Conservation (phyloP, 2,329 filamentous ascomycete genomes). For the Dendryphion nanum region DNA sequence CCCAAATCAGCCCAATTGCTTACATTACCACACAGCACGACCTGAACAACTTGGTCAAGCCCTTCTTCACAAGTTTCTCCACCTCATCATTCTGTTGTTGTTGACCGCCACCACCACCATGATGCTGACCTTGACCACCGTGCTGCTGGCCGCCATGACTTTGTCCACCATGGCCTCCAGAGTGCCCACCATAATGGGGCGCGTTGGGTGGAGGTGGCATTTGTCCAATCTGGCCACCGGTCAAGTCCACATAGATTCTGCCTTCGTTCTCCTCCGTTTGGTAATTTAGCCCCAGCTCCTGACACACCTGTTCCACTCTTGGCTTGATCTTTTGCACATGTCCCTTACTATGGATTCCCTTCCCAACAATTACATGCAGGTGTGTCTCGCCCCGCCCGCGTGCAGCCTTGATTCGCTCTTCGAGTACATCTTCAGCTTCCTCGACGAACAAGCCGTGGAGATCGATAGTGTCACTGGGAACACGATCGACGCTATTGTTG, state of each 20-base stretch:
- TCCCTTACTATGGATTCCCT: constrained; percentile 80
- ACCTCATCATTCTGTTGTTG: constrained; percentile 56
- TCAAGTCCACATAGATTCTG: constrained; percentile 82
- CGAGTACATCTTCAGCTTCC: constrained; percentile 88
- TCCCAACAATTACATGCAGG: constrained; percentile 93
- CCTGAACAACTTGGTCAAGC: constrained; percentile 59
- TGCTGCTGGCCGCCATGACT: constrained; percentile 42
- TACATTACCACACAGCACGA: constrained; percentile 76
- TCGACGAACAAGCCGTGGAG: constrained; percentile 93
- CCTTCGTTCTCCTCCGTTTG: constrained; percentile 86
- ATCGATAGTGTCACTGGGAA: constrained; percentile 82
- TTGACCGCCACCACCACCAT: constrained; percentile 44
- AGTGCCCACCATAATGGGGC: constrained; percentile 24
- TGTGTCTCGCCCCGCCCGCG: constrained; percentile 72
- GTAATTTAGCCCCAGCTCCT: constrained; percentile 78
- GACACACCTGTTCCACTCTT: constrained; percentile 84
- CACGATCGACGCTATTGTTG: constrained; percentile 78
- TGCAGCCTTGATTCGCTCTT: constrained; percentile 79
- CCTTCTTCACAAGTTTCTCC: constrained; percentile 60
- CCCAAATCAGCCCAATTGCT: no score
- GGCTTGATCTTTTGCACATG: constrained; percentile 95
- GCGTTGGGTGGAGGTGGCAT: constrained; percentile 41
- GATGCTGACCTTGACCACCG: constrained; percentile 32
- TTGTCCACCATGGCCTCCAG: constrained; percentile 33
- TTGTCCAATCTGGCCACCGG: constrained; percentile 59